Conservation (phyloP, 2,329 filamentous ascomycete genomes). For the Xylaria sp. region DNA sequence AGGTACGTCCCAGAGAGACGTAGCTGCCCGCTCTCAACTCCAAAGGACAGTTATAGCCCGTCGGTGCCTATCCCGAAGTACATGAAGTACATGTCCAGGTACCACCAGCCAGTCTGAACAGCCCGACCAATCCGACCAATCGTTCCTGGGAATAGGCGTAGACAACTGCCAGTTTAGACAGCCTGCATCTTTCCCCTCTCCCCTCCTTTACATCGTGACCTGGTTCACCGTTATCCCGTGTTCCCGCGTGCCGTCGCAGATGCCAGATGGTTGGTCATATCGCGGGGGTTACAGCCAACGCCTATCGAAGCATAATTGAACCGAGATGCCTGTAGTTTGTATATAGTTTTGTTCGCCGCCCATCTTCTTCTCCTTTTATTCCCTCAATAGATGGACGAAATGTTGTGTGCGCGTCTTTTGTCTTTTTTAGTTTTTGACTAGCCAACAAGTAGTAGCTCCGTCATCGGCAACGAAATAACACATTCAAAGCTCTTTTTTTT, state of each 20-base stretch:
- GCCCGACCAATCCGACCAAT: not conserved
- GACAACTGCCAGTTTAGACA: conserved; percentile 34
- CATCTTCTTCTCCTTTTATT: conserved; percentile 1
- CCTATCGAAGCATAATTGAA: conserved; percentile 1
- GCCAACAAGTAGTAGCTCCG: conserved; percentile 28
- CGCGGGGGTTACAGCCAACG: conserved; percentile 18
- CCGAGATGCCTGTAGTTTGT: not conserved
- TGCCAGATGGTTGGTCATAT: conserved; percentile 26
- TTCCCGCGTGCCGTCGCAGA: conserved; percentile 4
- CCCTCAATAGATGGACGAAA: not conserved
- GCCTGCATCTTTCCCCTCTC: conserved; percentile 20
- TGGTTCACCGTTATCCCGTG: not conserved
- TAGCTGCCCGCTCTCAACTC: not conserved
- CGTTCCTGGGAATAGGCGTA: not conserved
- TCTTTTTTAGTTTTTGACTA: not conserved
- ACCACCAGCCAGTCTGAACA: not conserved
- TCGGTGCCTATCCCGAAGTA: not conserved
- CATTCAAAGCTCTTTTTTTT: conserved; percentile 16
- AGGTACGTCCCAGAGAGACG: not conserved
- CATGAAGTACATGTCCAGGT: not conserved
- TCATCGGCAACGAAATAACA: conserved; percentile 30
- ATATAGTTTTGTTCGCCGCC: conserved; percentile 15
- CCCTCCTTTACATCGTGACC: conserved; percentile 23
- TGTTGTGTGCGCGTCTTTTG: conserved; percentile 1
- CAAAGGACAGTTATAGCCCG: not conserved